Base-by-base conservation (phyloP, 1,284 basidiomycete genomes). In the Ustilago tritici region DNA sequence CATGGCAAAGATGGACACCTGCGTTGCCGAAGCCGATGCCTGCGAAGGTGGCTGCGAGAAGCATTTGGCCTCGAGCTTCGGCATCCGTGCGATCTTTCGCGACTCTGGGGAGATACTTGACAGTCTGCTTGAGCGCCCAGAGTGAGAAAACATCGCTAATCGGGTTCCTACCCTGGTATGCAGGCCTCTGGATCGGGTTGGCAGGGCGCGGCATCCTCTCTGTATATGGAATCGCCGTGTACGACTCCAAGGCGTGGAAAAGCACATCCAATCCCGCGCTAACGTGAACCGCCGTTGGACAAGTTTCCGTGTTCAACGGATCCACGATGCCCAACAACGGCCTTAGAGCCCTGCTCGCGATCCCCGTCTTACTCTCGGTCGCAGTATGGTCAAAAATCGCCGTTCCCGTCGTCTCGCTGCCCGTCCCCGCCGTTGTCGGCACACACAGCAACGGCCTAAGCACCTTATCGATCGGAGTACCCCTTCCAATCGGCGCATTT, bases 381-480 rank as follows among this genome's bases (percentile, higher is more conserved):
- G 71, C 77, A 0, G 86, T 92, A 69, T 95, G 93, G 86, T 98
- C 96, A 56, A 97, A 90, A 80, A 98, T 98, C 15, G 96, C 94
- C 1, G 96, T 94, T n/a, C 96, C 96, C 2, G 95, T 98, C 1
- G 96, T 98, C 87, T 98, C 82, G 47, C 78, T 80, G 9, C 82
- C 95, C n/a, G 95, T 98, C 59, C 95, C 95, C 47, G 96, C 95
- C 8, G 95, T 98, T 2, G 96, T 98, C 11, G 95, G 95, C 28
- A 98, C 91, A 54, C 95, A 95, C 72, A 98, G 95, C 52, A 98
- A 89, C 17, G 96, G 96, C 34, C 91, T 88, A 46, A 98, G 89
- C 35, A 89, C 88, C 85, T 93, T 89, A 35, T 90, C 88, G 75
- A 98, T 92, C 2, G 95, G 93, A 38, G 92, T 89, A 3, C 95